A percentile compares a stretch with the other conserved stretches of the same genome.
Evolutionary conservation across 179 eudicot genomes (phyloP).

Genomic region (Spinacia oleracea): DNA sequence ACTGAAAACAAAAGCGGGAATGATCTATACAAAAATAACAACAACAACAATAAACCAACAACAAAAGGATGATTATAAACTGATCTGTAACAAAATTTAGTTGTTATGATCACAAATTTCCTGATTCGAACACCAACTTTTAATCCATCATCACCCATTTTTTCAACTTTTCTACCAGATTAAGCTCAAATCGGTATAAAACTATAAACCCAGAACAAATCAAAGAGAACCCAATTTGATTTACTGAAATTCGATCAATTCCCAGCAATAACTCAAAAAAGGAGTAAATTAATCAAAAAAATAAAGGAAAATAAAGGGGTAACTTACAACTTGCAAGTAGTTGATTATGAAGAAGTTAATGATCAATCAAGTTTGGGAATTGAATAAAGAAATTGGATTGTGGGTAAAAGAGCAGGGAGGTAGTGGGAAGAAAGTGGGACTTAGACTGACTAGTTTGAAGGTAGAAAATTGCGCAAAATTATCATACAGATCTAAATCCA

Average conservation of each 20-base stretch:
- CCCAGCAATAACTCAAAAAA: neutral
- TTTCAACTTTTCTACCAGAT: slow-evolving; percentile 14
- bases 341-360: slow-evolving; percentile 10
- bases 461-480: neutral
- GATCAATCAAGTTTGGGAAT: neutral
- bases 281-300: neutral
- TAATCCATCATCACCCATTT: slow-evolving; percentile 51
- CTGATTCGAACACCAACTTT: slow-evolving; percentile 45
- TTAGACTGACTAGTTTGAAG: slow-evolving; percentile 5
- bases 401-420: neutral
- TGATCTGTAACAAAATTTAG: slow-evolving; percentile 53
- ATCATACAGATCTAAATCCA: slow-evolving; percentile 6
- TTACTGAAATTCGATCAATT: neutral
- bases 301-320: neutral
- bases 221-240: neutral
- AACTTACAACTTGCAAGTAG: slow-evolving; percentile 12
- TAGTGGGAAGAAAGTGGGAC: slow-evolving; percentile 8
- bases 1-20: slow-evolving; percentile 71
- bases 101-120: slow-evolving; percentile 45
- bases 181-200: slow-evolving; percentile 21
- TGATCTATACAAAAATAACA: slow-evolving; percentile 61
- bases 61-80: slow-evolving; percentile 67
- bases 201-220: slow-evolving; percentile 12
- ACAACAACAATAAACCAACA: slow-evolving; percentile 53
- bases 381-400: neutral